phyloP scores from a whole-genome alignment of 1,139 yeast species.

The Geotrichum phurueaensis region DNA sequence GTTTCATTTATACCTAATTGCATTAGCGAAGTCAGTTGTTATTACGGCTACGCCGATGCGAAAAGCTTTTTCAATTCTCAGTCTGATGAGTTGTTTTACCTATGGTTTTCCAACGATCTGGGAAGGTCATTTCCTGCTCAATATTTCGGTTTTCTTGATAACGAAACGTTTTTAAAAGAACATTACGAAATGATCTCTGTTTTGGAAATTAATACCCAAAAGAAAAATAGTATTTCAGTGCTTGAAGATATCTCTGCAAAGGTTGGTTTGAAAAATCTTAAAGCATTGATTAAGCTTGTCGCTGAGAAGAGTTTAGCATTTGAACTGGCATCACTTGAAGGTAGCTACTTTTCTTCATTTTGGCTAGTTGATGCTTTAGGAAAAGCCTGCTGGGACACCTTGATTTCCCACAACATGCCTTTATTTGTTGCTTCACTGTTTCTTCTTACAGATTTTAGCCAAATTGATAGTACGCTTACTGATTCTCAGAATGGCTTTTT shows the following conservation, averaged over 20 bases:
- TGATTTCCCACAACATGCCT: not conserved
- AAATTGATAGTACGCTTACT: not conserved
- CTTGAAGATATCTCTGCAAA: constrained; percentile 3
- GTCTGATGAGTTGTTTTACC: constrained; percentile 11
- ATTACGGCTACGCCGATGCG: constrained; percentile 1
- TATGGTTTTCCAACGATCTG: constrained; percentile 12
- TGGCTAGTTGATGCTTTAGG: constrained; percentile 8
- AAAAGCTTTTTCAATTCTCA: constrained; percentile 8
- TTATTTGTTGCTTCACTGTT: constrained; percentile 6
- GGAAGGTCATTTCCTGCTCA: constrained; percentile 5
- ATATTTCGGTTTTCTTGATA: constrained; percentile 2
- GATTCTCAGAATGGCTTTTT: not conserved
- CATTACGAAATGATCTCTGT: constrained; percentile 5
- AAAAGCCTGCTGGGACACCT: constrained; percentile 2
- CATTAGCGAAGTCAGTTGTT: not conserved
- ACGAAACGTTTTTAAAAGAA: constrained; percentile 4
- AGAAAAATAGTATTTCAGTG: not conserved
- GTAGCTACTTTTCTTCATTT: not conserved
- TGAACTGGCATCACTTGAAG: constrained; percentile 2
- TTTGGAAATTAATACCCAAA: not conserved
- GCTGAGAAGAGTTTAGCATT: constrained; percentile 8
- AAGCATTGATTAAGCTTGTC: not conserved
- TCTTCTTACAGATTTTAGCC: constrained; percentile 10
- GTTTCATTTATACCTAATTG: constrained; percentile 3
- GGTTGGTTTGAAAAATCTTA: not conserved